Conservation (phyloP, 257 asterid genomes). For the Solanum tarapatanum region DNA sequence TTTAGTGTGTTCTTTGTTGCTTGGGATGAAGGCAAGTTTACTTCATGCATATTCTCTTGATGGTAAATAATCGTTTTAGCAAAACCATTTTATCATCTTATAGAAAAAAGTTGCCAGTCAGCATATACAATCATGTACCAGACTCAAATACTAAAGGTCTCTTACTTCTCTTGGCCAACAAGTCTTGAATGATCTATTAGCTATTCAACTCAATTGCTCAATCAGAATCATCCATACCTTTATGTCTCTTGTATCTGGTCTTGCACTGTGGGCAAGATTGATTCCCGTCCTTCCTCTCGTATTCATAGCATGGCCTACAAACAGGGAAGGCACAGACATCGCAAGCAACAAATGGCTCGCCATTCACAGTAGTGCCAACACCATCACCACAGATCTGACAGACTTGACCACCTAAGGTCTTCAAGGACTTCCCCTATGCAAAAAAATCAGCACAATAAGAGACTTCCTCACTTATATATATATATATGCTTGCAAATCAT, state of each 20-base stretch:
- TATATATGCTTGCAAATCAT: neutral
- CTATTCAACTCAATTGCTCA: neutral
- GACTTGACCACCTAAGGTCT: constrained; percentile 56
- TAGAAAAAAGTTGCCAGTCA: neutral
- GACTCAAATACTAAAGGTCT: neutral
- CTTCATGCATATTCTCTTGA: neutral
- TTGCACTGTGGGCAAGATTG: constrained; percentile 99
- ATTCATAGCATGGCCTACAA: constrained; percentile 96
- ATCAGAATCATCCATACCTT: constrained; percentile 35
- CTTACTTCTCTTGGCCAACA: neutral
- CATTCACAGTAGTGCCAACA: constrained; percentile 61
- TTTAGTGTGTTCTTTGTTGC: neutral
- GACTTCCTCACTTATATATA: neutral
- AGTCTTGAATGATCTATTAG: neutral
- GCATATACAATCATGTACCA: neutral
- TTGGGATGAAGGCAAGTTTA: neutral
- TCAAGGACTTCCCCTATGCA: constrained; percentile 70
- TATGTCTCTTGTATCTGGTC: constrained; percentile 87
- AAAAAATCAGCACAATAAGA: constrained; percentile 5
- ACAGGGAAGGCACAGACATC: constrained; percentile 89
- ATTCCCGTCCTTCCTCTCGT: constrained; percentile 95
- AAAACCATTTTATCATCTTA: no score
- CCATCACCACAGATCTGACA: constrained; percentile 96
- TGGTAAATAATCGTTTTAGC: neutral
- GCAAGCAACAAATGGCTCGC: constrained; percentile 90